Conservation (phyloP, 2,329 filamentous ascomycete species). For the Colletotrichum shisoi region DNA sequence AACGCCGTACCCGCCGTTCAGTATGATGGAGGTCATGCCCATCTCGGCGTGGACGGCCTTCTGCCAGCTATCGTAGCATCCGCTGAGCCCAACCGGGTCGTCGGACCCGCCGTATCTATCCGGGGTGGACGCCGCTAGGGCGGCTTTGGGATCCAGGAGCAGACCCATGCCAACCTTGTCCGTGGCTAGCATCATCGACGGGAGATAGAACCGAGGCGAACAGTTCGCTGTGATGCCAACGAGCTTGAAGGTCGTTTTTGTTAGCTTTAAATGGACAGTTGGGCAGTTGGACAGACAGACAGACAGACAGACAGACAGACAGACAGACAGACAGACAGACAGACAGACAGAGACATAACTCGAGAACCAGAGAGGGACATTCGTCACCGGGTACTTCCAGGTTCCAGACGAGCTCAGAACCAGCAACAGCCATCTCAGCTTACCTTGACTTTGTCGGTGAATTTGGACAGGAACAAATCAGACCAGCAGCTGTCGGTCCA, state of each 20-base stretch:
- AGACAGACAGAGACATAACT: too few relatives aligned
- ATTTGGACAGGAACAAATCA: conserved; percentile 45
- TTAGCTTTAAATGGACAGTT: too few relatives aligned
- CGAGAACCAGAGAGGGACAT: too few relatives aligned
- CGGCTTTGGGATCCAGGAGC: conserved; percentile 46
- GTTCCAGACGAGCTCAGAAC: not conserved
- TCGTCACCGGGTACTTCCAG: too few relatives aligned
- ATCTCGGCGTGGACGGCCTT: conserved; percentile 47
- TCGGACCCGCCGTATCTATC: conserved; percentile 42
- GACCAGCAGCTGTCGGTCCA: conserved; percentile 50
- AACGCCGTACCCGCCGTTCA: conserved; percentile 46
- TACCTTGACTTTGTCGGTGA: conserved; percentile 48
- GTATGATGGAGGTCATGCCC: conserved; percentile 45
- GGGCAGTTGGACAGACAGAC: too few relatives aligned
- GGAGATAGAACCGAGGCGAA: conserved; percentile 47
- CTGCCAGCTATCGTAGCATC: conserved; percentile 44
- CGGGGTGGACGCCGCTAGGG: conserved; percentile 35
- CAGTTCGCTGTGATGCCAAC: conserved; percentile 51
- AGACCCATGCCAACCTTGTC: conserved; percentile 49
- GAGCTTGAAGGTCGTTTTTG: conserved; percentile 43
- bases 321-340: too few relatives aligned
- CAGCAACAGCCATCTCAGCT: not conserved
- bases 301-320: too few relatives aligned
- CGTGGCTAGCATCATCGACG: conserved; percentile 51
- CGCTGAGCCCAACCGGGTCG: conserved; percentile 45